A percentile compares a stretch with the other conserved stretches of the same genome.
Conservation (phyloP, 345 rosid genomes). For the Trapa bicornis region DNA sequence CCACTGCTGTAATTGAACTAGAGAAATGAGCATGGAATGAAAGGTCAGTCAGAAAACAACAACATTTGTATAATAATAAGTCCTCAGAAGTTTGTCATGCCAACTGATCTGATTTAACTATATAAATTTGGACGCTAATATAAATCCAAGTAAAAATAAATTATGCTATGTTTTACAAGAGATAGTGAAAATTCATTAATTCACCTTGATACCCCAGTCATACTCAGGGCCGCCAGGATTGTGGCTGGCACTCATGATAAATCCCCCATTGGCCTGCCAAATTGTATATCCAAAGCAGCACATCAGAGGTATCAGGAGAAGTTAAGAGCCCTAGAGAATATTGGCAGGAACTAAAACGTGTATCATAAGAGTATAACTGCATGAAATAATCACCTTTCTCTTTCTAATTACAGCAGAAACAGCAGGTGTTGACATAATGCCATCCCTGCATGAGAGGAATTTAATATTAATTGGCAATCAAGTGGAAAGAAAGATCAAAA, state of each 20-base stretch:
- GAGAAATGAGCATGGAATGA: conserved; percentile 8
- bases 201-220: conserved; percentile 98
- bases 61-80: background rate
- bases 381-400: conserved; percentile 36
- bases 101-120: background rate
- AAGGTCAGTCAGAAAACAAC: conserved; percentile 1
- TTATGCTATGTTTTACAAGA: background rate
- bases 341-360: background rate
- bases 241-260: conserved; percentile 95
- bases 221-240: conserved; percentile 93
- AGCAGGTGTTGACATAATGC: conserved; percentile 77
- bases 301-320: background rate
- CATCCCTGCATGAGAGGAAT: conserved; percentile 44
- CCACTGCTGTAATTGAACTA: conserved; percentile 92
- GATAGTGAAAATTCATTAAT: conserved; percentile 1
- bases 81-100: background rate
- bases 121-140: background rate
- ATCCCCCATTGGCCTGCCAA: conserved; percentile 80
- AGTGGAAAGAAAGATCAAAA: background rate
- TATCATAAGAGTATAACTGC: conserved; percentile 2
- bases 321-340: conserved; percentile 1
- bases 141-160: background rate
- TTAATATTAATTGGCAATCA: conserved; percentile 7
- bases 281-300: background rate
- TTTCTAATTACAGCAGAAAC: conserved; percentile 86